Evolutionary conservation across 768 basidiomycete species (phyloP).

Genomic region (Leucogyrophana mollusca): DNA sequence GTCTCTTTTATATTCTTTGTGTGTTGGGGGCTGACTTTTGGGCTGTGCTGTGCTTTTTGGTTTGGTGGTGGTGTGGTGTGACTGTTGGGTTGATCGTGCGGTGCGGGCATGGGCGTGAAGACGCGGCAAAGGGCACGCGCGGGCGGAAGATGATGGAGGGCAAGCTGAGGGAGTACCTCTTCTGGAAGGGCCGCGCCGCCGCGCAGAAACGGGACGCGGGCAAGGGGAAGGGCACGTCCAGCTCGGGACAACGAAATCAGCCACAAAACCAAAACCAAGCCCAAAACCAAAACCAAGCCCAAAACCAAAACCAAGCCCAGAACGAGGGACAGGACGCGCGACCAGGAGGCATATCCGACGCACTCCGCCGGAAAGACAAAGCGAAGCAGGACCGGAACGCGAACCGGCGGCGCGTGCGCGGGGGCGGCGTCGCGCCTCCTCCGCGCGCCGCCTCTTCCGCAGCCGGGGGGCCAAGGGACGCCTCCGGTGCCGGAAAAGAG

Average conservation of each 20-base stretch:
- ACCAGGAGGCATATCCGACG: constrained; percentile 70
- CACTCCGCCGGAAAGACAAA: constrained; percentile 74
- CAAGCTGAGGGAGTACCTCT: constrained; percentile 70
- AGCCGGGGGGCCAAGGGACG: no score
- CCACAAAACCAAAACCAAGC: not conserved
- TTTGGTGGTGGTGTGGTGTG: no score
- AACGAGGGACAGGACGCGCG: constrained; percentile 27
- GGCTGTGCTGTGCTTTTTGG: no score
- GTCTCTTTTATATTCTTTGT: no score
- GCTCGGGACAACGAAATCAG: constrained; percentile 16
- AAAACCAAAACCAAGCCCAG: not conserved
- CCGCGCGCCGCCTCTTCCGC: not conserved
- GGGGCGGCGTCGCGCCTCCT: constrained; percentile 60
- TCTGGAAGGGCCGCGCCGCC: constrained; percentile 66
- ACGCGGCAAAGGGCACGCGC: constrained; percentile 55
- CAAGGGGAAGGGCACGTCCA: constrained; percentile 23
- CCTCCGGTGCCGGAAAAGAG: constrained; percentile 1
- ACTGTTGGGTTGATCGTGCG: no score
- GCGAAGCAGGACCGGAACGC: constrained; percentile 56
- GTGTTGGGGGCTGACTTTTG: no score
- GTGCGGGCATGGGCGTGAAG: constrained; percentile 45
- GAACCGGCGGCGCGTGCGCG: constrained; percentile 73
- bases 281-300: constrained; percentile 4
- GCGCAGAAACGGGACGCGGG: constrained; percentile 21
- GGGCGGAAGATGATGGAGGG: constrained; percentile 80